phyloP scores from a whole-genome alignment of 164 flowering plant species.

The Akebia trifoliata region DNA sequence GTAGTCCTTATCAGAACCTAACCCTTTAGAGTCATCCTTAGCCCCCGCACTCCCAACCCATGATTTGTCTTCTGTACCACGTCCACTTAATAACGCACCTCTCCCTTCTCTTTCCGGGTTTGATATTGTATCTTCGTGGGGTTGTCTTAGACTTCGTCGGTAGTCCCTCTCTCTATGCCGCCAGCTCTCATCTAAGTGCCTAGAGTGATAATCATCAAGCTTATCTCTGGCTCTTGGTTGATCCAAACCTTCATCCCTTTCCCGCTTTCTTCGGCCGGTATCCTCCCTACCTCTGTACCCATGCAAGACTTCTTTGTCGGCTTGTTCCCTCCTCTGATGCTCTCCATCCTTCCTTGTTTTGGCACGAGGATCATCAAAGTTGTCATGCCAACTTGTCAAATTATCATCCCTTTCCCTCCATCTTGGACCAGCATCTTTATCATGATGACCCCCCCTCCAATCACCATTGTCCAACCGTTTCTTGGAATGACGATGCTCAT shows the following conservation, averaged over 20 bases:
- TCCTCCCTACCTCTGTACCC: constrained; percentile 46
- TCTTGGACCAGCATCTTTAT: constrained; percentile 49
- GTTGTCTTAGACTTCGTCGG: constrained; percentile 45
- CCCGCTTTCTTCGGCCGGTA: constrained; percentile 60
- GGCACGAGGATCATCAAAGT: constrained; percentile 45
- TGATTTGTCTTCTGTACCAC: constrained; percentile 56
- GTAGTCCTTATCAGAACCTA: constrained; percentile 53
- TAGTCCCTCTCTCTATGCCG: constrained; percentile 63
- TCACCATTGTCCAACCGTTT: constrained; percentile 66
- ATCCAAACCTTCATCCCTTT: constrained; percentile 65
- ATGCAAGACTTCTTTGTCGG: constrained; percentile 51
- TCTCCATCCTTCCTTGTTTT: constrained; percentile 81
- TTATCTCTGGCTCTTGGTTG: constrained; percentile 50
- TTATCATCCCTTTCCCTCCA: constrained; percentile 68
- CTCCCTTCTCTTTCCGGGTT: constrained; percentile 65
- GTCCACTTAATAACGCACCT: constrained; percentile 40
- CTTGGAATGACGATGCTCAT: constrained; percentile 52
- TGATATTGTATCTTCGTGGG: constrained; percentile 49
- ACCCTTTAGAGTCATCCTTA: constrained; percentile 54
- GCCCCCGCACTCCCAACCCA: constrained; percentile 47
- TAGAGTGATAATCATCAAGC: constrained; percentile 52
- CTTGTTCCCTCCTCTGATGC: constrained; percentile 47
- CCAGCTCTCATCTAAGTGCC: constrained; percentile 70
- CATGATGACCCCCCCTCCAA: constrained; percentile 55
- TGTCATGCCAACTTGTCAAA: constrained; percentile 45